Percentiles rank a stretch among this genome's conserved stretches.
phyloP scores from a whole-genome alignment of 2,329 filamentous ascomycete species.

The Aspergillus sp. region DNA sequence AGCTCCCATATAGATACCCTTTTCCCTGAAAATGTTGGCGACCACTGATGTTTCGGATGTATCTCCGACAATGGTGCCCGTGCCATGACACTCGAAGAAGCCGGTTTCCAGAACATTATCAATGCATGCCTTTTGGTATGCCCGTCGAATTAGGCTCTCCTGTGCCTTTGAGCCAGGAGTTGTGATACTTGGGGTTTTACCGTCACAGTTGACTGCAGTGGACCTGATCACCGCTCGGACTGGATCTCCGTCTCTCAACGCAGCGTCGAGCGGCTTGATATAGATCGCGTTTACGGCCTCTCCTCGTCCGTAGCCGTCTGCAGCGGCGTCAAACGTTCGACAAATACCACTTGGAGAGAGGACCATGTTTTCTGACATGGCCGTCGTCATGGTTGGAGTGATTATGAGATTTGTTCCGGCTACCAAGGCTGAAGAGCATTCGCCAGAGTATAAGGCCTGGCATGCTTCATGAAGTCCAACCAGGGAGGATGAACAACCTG shows the following conservation, averaged over 20 bases:
- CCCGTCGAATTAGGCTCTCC: slow-evolving; percentile 9
- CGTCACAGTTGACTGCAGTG: slow-evolving; percentile 8
- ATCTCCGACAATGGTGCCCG: slow-evolving; percentile 9
- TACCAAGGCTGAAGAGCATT: slow-evolving; percentile 24
- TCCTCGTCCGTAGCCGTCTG: not conserved
- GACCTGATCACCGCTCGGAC: not conserved
- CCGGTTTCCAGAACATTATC: slow-evolving; percentile 3
- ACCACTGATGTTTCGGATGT: slow-evolving; percentile 3
- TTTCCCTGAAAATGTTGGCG: not conserved
- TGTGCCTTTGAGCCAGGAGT: slow-evolving; percentile 10
- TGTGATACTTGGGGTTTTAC: slow-evolving; percentile 9
- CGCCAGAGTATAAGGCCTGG: slow-evolving; percentile 14
- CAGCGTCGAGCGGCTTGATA: not conserved
- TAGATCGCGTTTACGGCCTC: slow-evolving; percentile 1
- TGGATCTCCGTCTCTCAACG: not conserved
- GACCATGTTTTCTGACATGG: not conserved
- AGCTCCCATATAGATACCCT: slow-evolving; percentile 6
- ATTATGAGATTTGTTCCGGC: slow-evolving; percentile 24
- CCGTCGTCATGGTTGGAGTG: slow-evolving; percentile 1
- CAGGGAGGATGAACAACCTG: slow-evolving; percentile 38
- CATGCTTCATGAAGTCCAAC: slow-evolving; percentile 29
- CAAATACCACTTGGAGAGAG: not conserved
- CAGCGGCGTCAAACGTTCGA: not conserved
- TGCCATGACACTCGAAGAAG: slow-evolving; percentile 12
- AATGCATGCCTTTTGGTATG: slow-evolving; percentile 6